Evolutionary conservation across 306 rosid species (phyloP), one percentile per base, ranked within the genome.

Genomic region (Lagenaria siceraria): DNA sequence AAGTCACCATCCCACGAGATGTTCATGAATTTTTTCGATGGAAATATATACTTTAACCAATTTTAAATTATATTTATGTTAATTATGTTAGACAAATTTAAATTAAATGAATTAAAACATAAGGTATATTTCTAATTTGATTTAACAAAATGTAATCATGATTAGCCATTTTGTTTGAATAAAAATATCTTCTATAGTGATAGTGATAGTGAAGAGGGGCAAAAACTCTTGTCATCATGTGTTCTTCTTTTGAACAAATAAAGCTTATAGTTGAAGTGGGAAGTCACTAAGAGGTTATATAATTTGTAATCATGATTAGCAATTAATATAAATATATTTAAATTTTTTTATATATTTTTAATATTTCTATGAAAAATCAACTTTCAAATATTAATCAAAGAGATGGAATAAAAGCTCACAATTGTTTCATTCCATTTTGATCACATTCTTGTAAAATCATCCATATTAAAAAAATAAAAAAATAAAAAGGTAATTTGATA

Each of bases 241-340:
- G 13, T 9, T 63, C 18, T 35, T 63, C 71, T 63, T 63, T 52
- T 33, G 5, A 33, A 35, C 46, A 35, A 63, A 63, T 35, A 63
- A 63, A 63, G 46, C 71, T 63, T 63, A 63, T 63, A 63, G 3
- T 63, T 63, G 71, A 63, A 63, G 71, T 63, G 48, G 71, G 46
- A 63, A 33, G 24, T 33, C 40, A 31, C 6, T 63, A 8, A 5
- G 8, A 60, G 46, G 25, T 63, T 35, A 63, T 64, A 64, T n/a
- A n/a, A n/a, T 64, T 64, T 36, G 7, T 36, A 64, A 64, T 64
- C 72, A 64, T 64, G 48, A 35, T 64, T 18, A 19, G 14, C 21
- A 64, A 64, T 19, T 18, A 64, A 18, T 64, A 35, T 18, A 33
- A 33, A 64, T 64, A 9, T 63, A 17, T 58, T 4, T 1, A 1